These are phyloP conservation scores for Anaeramoeba ignava DNA, from an alignment of 78 protist genomes.

Conservation along the genomic window DNA sequence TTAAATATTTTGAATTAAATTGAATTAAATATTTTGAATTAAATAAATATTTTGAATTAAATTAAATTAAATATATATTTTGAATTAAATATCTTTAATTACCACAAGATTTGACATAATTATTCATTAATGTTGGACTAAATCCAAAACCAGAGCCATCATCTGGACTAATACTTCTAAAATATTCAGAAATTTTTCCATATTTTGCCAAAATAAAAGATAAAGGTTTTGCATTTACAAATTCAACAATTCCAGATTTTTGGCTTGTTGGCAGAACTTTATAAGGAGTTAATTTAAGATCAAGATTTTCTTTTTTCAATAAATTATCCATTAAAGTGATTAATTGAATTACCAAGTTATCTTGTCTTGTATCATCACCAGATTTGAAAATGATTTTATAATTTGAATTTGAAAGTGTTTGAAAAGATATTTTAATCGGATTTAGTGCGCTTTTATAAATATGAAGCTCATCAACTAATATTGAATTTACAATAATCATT, in stretches of 20 bases:
- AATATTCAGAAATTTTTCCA: not conserved
- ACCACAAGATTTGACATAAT: not conserved
- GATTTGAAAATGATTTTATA: not conserved
- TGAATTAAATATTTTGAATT: no score
- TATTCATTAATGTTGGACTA: not conserved
- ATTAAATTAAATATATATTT: no score
- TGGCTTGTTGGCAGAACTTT: not conserved
- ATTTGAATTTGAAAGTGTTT: not conserved
- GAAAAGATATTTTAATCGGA: not conserved
- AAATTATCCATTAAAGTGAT: not conserved
- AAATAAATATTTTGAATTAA: no score
- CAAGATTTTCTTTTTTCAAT: not conserved
- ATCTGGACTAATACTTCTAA: not conserved
- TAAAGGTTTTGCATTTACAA: not conserved
- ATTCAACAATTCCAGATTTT: not conserved
- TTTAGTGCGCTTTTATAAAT: not conserved
- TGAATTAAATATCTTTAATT: no score
- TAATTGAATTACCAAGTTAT: not conserved
- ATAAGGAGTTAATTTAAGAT: not conserved
- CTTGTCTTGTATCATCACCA: not conserved
- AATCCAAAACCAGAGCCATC: not conserved
- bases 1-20: no score
- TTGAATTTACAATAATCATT: not conserved
- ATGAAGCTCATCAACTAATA: not conserved
- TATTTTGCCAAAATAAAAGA: not conserved